These are phyloP conservation scores for Salix purpurea DNA, from an alignment of 345 rosid species.

Conservation along the genomic window DNA sequence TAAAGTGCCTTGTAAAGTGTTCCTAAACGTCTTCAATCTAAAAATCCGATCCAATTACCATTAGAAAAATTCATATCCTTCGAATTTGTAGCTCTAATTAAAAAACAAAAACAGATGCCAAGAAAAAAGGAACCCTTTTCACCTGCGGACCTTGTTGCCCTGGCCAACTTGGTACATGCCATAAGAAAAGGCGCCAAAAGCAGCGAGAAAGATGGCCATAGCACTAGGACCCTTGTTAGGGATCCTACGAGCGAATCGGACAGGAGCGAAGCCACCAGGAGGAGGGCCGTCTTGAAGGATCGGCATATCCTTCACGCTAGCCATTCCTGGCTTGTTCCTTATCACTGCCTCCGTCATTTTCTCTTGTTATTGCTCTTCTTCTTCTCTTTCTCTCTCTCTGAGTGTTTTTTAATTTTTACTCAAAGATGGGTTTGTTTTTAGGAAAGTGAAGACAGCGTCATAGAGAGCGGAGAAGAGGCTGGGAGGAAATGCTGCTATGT, in stretches of 20 bases:
- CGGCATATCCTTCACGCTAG: conserved; percentile 97
- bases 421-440: not conserved
- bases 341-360: conserved; percentile 93
- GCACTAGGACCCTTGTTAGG: conserved; percentile 95
- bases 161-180: conserved; percentile 99
- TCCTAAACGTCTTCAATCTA: not conserved
- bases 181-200: conserved; percentile 81
- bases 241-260: conserved; percentile 90
- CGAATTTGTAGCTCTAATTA: not conserved
- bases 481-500: not conserved
- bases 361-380: not conserved
- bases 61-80: not conserved
- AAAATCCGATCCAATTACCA: not conserved
- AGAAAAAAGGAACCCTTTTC: not conserved
- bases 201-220: conserved; percentile 72
- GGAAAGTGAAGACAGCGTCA: not conserved
- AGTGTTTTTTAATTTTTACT: not conserved
- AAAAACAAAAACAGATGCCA: not conserved
- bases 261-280: conserved; percentile 92
- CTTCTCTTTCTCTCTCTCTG: not conserved
- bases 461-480: too few relatives aligned
- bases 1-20: not conserved
- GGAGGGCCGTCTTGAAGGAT: conserved; percentile 97
- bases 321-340: conserved; percentile 99
- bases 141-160: conserved; percentile 97